Conservation (phyloP, 345 rosid species). For the Linum trigynum region DNA sequence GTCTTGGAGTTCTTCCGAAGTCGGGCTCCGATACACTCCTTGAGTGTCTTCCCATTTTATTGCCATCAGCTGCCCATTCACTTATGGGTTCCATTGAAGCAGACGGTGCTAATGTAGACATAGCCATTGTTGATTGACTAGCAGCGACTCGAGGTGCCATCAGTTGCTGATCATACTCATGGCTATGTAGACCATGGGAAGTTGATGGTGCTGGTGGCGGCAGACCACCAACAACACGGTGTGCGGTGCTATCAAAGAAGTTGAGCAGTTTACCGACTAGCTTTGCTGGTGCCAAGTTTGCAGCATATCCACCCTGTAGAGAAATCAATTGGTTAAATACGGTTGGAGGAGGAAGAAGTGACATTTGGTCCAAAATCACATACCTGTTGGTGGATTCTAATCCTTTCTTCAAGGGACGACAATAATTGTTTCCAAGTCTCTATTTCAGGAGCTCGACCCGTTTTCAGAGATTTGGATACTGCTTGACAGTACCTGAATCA, state of each 20-base stretch:
- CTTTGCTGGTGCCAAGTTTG: conserved; percentile 66
- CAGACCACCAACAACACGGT: conserved; percentile 69
- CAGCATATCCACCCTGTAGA: conserved; percentile 64
- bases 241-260: conserved; percentile 72
- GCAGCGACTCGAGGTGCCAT: conserved; percentile 41
- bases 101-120: conserved; percentile 63
- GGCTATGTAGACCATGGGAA: conserved; percentile 31
- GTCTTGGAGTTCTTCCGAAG: conserved; percentile 67
- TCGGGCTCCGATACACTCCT: conserved; percentile 86
- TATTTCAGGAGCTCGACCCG: conserved; percentile 58
- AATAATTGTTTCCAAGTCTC: conserved; percentile 58
- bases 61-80: conserved; percentile 52
- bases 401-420: conserved; percentile 62
- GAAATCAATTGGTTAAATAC: conserved; percentile 7
- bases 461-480: conserved; percentile 50
- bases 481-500: conserved; percentile 69
- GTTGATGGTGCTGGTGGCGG: conserved; percentile 54
- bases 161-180: conserved; percentile 31
- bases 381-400: conserved; percentile 70
- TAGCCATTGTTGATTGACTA: conserved; percentile 73
- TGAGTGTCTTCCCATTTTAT: conserved; percentile 46
- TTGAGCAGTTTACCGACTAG: conserved; percentile 67
- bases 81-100: conserved; percentile 68
- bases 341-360: neutral
- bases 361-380: neutral